Percentiles rank a stretch among this genome's conserved stretches.
These are phyloP conservation scores for Collybiopsis luxurians DNA, from an alignment of 768 basidiomycete genomes.

Conservation along the genomic window DNA sequence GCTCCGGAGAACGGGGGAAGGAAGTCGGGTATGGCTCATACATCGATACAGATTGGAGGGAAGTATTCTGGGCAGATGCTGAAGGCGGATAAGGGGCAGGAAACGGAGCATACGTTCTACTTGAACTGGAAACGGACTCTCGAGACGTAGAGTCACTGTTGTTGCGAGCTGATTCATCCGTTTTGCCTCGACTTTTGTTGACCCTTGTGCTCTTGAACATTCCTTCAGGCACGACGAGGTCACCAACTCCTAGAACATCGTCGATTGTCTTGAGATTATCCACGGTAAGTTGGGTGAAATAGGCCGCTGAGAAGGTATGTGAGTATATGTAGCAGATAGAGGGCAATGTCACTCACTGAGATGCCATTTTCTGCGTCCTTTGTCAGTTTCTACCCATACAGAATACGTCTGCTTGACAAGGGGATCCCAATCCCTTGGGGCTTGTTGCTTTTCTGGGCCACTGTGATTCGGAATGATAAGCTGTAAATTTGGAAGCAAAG, in stretches of 20 bases:
- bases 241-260: slow-evolving; percentile 54
- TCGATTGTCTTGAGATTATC: slow-evolving; percentile 72
- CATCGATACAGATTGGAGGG: slow-evolving; percentile 35
- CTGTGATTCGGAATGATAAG: slow-evolving; percentile 7
- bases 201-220: slow-evolving; percentile 68
- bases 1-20: slow-evolving; percentile 20
- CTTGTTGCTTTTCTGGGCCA: slow-evolving; percentile 38
- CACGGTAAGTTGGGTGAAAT: slow-evolving; percentile 76
- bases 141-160: slow-evolving; percentile 21
- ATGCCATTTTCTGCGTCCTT: slow-evolving; percentile 77
- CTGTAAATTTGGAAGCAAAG: neutral
- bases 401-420: slow-evolving; percentile 86
- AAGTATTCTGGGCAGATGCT: slow-evolving; percentile 4
- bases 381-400: slow-evolving; percentile 66
- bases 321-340: slow-evolving; percentile 6
- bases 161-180: slow-evolving; percentile 33
- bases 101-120: slow-evolving; percentile 41
- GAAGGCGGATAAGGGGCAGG: slow-evolving; percentile 27
- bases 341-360: slow-evolving; percentile 50
- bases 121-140: slow-evolving; percentile 17
- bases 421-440: slow-evolving; percentile 61
- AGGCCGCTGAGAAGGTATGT: slow-evolving; percentile 54
- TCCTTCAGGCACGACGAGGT: slow-evolving; percentile 63
- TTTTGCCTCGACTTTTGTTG: slow-evolving; percentile 45
- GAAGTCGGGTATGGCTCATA: slow-evolving; percentile 39